phyloP scores from a whole-genome alignment of 768 basidiomycete species.

The Pleurotus platypus region DNA sequence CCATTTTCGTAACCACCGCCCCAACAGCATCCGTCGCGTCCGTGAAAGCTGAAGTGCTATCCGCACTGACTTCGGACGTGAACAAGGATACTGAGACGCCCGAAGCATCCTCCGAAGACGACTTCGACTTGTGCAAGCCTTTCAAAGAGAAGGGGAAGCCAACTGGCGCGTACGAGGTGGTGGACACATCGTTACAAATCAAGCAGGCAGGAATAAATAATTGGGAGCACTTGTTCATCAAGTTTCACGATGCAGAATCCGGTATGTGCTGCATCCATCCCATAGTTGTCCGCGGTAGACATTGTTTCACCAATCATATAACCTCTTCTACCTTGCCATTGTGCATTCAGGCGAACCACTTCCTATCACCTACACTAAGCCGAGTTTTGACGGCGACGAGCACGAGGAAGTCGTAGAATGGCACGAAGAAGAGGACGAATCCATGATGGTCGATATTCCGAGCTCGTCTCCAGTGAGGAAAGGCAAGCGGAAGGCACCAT shows the following conservation, averaged over 20 bases:
- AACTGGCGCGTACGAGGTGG: conserved; percentile 39
- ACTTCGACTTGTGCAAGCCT: conserved; percentile 62
- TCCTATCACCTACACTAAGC: conserved; percentile 57
- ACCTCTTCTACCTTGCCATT: conserved; percentile 10
- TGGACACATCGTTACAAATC: conserved; percentile 39
- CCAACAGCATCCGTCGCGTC: conserved; percentile 51
- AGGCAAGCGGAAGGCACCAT: conserved; percentile 61
- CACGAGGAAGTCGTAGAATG: conserved; percentile 42
- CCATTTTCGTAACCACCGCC: conserved; percentile 54
- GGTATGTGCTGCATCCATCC: conserved; percentile 42
- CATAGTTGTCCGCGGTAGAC: not conserved
- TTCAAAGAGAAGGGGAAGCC: conserved; percentile 43
- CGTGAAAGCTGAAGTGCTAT: conserved; percentile 62
- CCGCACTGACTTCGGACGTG: conserved; percentile 54
- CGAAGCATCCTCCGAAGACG: conserved; percentile 23
- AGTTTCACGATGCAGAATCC: conserved; percentile 53
- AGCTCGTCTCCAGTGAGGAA: conserved; percentile 37
- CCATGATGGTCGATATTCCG: conserved; percentile 16
- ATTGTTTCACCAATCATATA: conserved; percentile 10
- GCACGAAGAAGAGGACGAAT: conserved; percentile 9
- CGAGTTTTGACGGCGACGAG: conserved; percentile 52
- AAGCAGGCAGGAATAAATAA: conserved; percentile 50
- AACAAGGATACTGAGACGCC: conserved; percentile 27
- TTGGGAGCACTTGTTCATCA: conserved; percentile 69
- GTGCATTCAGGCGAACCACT: conserved; percentile 46